Percentiles rank a stretch among this genome's conserved stretches.
Evolutionary conservation across 2,329 filamentous ascomycete species (phyloP).

Genomic region (Monosporascus sp.): DNA sequence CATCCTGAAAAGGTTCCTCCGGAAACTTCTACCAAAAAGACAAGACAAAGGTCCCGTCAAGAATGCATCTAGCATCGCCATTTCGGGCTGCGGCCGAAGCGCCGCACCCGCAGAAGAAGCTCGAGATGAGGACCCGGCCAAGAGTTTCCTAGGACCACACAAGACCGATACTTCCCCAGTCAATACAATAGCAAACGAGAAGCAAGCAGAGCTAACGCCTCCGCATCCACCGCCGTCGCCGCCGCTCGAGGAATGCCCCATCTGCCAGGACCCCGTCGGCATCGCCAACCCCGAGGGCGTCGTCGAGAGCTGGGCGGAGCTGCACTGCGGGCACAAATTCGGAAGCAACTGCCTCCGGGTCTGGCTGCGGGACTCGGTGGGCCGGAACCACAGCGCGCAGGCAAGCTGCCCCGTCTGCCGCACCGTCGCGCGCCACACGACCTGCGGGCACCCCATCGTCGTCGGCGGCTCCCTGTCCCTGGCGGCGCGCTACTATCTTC

Average conservation of each 20-base stretch:
- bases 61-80: neutral
- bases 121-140: neutral
- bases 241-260: conserved; percentile 32
- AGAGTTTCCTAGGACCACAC: neutral
- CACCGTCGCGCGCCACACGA: conserved; percentile 22
- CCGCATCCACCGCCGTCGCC: conserved; percentile 11
- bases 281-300: conserved; percentile 30
- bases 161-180: neutral
- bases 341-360: conserved; percentile 38
- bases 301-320: conserved; percentile 33
- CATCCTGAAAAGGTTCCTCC: neutral
- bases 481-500: neutral
- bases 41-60: neutral
- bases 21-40: neutral
- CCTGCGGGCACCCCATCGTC: conserved; percentile 22
- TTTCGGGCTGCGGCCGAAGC: neutral
- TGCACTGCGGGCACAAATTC: conserved; percentile 40
- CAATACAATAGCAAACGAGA: neutral
- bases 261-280: conserved; percentile 39
- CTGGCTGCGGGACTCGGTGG: conserved; percentile 33
- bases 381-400: conserved; percentile 25
- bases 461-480: neutral
- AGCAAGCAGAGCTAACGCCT: conserved; percentile 8
- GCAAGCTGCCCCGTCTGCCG: conserved; percentile 38
- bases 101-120: neutral